Evolutionary conservation across 1,284 basidiomycete genomes (phyloP).

Genomic region (Sanguinoderma infundibulare): DNA sequence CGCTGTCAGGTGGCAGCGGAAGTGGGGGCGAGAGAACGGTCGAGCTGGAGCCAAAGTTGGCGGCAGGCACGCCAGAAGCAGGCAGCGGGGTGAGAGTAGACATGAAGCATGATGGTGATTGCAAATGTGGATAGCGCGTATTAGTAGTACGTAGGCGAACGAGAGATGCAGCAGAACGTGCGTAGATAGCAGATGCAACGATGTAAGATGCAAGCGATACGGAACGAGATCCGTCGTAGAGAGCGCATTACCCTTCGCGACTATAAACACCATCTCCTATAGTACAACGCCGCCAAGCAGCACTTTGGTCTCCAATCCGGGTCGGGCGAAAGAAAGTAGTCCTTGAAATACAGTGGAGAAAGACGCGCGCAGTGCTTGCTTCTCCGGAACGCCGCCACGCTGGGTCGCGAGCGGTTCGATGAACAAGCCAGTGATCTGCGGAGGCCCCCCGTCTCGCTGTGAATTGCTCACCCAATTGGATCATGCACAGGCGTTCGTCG

Average conservation of each 20-base stretch:
- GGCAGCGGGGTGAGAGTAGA: not conserved
- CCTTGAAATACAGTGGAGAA: not conserved
- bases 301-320: slow-evolving; percentile 21
- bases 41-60: not conserved
- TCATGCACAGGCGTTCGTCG: slow-evolving; percentile 22
- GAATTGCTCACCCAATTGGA: not conserved
- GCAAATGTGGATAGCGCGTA: slow-evolving; percentile 10
- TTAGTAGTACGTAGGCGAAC: slow-evolving; percentile 4
- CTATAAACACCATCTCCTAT: slow-evolving; percentile 22
- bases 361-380: not conserved
- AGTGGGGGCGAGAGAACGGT: slow-evolving; percentile 2
- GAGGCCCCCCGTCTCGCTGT: too few relatives aligned
- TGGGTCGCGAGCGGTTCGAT: slow-evolving; percentile 12
- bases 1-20: slow-evolving; percentile 31
- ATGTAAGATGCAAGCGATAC: slow-evolving; percentile 17
- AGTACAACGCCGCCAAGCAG: slow-evolving; percentile 22
- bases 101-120: slow-evolving; percentile 19
- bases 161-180: slow-evolving; percentile 17
- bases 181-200: slow-evolving; percentile 15
- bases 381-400: not conserved
- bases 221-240: slow-evolving; percentile 5
- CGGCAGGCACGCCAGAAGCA: not conserved
- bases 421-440: slow-evolving; percentile 22
- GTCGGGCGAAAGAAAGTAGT: not conserved
- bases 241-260: slow-evolving; percentile 27